These are phyloP conservation scores for Oemleria cerasiformis DNA, from an alignment of 306 rosid species.

Conservation along the genomic window DNA sequence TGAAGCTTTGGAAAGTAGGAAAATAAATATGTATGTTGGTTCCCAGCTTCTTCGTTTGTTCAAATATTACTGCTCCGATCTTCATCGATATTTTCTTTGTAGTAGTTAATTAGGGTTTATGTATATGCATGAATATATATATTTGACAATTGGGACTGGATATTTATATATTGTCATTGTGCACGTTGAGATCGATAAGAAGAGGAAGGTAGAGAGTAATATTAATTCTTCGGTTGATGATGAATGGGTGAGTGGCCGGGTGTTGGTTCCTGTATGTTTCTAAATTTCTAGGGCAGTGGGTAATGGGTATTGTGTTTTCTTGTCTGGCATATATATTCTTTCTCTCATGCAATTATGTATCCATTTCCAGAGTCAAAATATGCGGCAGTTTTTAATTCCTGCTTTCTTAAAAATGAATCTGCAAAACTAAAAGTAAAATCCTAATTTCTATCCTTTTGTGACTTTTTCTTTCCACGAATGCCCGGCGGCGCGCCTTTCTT, in stretches of 20 bases:
- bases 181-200: too few species aligned
- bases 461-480: too few species aligned
- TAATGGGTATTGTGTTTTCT: not conserved
- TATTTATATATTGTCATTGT: too few species aligned
- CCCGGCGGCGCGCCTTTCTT: too few species aligned
- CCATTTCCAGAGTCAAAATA: conserved; percentile 16
- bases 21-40: not conserved
- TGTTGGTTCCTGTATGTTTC: not conserved
- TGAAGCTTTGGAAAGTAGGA: not conserved
- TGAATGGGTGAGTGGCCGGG: not conserved
- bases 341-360: not conserved
- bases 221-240: too few species aligned
- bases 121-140: too few species aligned
- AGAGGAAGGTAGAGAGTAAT: too few species aligned
- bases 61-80: conserved; percentile 11
- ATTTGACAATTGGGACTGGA: not conserved
- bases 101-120: not conserved
- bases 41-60: conserved; percentile 2
- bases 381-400: conserved; percentile 7
- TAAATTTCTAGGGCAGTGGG: conserved; percentile 14
- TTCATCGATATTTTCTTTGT: not conserved
- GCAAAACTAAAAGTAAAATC: too few species aligned
- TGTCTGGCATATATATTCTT: conserved; percentile 7
- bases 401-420: too few species aligned
- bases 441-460: too few species aligned